Evolutionary conservation across 805 yeast genomes (phyloP).

Genomic region (Barnettozyma sp.): DNA sequence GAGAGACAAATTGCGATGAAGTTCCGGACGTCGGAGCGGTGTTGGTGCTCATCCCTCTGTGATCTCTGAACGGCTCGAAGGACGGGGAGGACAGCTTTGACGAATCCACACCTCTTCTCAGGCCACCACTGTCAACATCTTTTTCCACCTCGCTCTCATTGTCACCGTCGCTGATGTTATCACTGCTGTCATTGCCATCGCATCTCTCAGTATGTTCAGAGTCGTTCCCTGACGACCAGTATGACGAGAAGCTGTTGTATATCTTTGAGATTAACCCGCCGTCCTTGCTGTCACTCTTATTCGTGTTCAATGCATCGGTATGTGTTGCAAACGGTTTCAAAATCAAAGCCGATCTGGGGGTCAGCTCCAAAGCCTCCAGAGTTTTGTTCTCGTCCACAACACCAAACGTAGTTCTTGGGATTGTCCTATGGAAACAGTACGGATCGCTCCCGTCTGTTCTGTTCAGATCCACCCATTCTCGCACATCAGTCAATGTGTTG

Average conservation of each 20-base stretch:
- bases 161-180: no score
- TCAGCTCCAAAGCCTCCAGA: constrained; percentile 48
- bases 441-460: constrained; percentile 43
- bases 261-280: constrained; percentile 28
- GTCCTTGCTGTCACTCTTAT: constrained; percentile 6
- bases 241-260: constrained; percentile 28
- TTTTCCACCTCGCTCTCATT: no score
- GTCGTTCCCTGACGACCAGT: constrained; percentile 24
- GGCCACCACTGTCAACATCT: no score
- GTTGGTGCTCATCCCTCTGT: no score
- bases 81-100: background rate
- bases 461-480: constrained; percentile 51
- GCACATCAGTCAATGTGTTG: constrained; percentile 47
- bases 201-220: no score
- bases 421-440: constrained; percentile 40
- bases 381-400: constrained; percentile 53
- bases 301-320: constrained; percentile 25
- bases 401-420: constrained; percentile 58
- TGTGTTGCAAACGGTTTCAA: constrained; percentile 49
- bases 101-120: no score
- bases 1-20: constrained; percentile 26
- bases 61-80: constrained; percentile 11
- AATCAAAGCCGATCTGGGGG: constrained; percentile 69
- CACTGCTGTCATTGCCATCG: no score
- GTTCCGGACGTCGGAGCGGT: constrained; percentile 12